Percentiles rank a stretch among this genome's conserved stretches.
These are phyloP conservation scores for Cercospora canescens DNA, from an alignment of 2,329 filamentous ascomycete species.

Conservation along the genomic window DNA sequence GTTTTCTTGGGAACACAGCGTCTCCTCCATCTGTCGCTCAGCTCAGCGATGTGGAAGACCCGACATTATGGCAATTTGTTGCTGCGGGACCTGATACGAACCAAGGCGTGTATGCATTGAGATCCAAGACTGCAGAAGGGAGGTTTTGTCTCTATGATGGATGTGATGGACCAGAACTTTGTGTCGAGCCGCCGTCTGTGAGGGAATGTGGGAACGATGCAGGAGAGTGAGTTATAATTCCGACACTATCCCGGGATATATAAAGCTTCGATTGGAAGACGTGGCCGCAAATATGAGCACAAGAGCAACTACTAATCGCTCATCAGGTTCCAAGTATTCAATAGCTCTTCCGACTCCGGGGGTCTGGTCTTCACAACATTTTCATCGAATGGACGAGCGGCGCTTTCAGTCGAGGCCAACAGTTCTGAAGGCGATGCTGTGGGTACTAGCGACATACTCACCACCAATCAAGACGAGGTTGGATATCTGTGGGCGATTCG, in stretches of 20 bases:
- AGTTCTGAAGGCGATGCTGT: slow-evolving; percentile 9
- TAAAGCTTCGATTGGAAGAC: neutral
- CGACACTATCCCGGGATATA: neutral
- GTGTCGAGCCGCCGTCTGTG: neutral
- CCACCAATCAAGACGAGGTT: neutral
- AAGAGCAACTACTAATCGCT: neutral
- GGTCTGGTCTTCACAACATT: slow-evolving; percentile 10
- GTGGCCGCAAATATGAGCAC: no score
- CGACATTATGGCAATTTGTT: slow-evolving; percentile 13
- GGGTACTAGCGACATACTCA: neutral
- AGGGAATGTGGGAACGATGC: slow-evolving; percentile 8
- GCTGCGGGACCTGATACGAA: slow-evolving; percentile 7
- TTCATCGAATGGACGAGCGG: neutral
- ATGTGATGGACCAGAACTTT: slow-evolving; percentile 2
- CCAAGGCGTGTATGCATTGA: slow-evolving; percentile 13
- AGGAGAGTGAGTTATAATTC: neutral
- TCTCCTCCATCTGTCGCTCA: neutral
- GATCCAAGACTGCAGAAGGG: slow-evolving; percentile 7
- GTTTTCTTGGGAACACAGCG: neutral
- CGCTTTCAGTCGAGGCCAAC: neutral
- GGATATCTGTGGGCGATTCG: slow-evolving; percentile 12
- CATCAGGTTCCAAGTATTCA: slow-evolving; percentile 4
- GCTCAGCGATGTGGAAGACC: slow-evolving; percentile 9
- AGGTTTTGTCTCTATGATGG: slow-evolving; percentile 8
- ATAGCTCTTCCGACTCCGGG: neutral